A percentile compares a stretch with the other conserved stretches of the same genome.
Evolutionary conservation across 108 stramenopile genomes (phyloP).

Genomic region (Nitzschia sp.): DNA sequence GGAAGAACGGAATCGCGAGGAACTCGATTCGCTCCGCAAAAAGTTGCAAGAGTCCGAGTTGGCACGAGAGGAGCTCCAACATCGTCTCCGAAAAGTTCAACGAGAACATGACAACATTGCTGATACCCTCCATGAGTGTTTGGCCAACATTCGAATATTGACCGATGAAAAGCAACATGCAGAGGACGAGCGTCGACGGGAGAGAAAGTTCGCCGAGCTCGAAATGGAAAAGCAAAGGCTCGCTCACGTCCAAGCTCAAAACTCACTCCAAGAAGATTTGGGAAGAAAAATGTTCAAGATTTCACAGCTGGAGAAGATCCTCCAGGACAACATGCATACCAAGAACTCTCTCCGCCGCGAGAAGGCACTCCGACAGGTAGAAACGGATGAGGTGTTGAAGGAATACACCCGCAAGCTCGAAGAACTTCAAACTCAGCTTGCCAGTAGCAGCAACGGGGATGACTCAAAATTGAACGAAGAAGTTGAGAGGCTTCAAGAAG

Average conservation of each 20-base stretch:
- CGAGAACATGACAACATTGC: slow-evolving; percentile 40
- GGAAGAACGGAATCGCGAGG: slow-evolving; percentile 23
- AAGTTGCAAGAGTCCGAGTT: slow-evolving; percentile 34
- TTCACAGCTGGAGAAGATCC: slow-evolving; percentile 33
- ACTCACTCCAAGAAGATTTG: slow-evolving; percentile 23
- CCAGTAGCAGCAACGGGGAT: neutral
- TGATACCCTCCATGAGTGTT: slow-evolving; percentile 36
- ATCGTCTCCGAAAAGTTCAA: slow-evolving; percentile 26
- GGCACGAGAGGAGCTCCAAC: slow-evolving; percentile 29
- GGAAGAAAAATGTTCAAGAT: slow-evolving; percentile 26
- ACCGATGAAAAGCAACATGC: slow-evolving; percentile 32
- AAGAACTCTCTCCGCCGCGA: slow-evolving; percentile 26
- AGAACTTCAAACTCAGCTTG: slow-evolving; percentile 7
- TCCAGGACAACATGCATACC: slow-evolving; percentile 37
- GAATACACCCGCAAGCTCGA: slow-evolving; percentile 9
- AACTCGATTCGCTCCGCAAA: slow-evolving; percentile 14
- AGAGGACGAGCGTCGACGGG: slow-evolving; percentile 36
- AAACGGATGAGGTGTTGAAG: slow-evolving; percentile 9
- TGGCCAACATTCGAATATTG: slow-evolving; percentile 37
- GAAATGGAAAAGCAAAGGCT: slow-evolving; percentile 42
- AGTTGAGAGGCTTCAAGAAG: neutral
- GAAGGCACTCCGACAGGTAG: slow-evolving; percentile 16
- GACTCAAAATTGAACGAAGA: neutral
- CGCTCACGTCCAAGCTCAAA: slow-evolving; percentile 16
- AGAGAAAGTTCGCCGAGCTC: slow-evolving; percentile 28